Conservation (phyloP, 805 yeast genomes). For the Teunomyces atbi region DNA sequence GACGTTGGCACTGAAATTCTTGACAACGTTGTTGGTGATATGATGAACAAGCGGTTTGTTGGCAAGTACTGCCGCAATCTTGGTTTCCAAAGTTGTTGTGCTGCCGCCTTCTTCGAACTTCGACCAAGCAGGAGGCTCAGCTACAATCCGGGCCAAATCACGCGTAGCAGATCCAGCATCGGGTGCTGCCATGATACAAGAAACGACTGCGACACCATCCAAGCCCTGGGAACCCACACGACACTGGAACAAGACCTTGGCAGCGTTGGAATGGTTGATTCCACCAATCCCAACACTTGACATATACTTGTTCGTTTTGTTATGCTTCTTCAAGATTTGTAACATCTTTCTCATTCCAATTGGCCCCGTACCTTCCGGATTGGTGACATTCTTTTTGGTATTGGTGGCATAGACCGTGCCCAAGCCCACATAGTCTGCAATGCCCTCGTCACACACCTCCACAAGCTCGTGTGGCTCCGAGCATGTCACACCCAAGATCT, state of each 20-base stretch:
- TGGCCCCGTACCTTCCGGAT: constrained; percentile 58
- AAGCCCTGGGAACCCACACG: constrained; percentile 44
- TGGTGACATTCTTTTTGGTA: constrained; percentile 60
- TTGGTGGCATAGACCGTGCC: constrained; percentile 75
- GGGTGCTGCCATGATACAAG: constrained; percentile 70
- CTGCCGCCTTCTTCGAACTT: neutral
- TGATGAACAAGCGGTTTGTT: constrained; percentile 74
- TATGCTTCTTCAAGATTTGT: constrained; percentile 35
- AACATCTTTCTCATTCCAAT: constrained; percentile 60
- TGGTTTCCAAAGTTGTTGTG: neutral
- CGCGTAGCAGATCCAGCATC: constrained; percentile 54
- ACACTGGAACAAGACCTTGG: constrained; percentile 53
- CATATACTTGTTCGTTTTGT: constrained; percentile 34
- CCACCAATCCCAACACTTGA: constrained; percentile 82
- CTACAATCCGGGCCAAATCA: constrained; percentile 28
- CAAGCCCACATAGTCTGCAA: constrained; percentile 80
- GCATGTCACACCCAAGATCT: constrained; percentile 79
- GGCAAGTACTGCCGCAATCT: constrained; percentile 17
- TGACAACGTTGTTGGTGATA: constrained; percentile 85
- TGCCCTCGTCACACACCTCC: constrained; percentile 46
- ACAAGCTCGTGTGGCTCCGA: constrained; percentile 55
- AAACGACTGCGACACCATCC: constrained; percentile 89
- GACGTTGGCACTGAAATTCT: constrained; percentile 83
- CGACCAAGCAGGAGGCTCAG: constrained; percentile 18
- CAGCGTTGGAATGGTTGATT: constrained; percentile 59